Conservation (phyloP, 2,329 filamentous ascomycete species). For the Aspergillus sp. region DNA sequence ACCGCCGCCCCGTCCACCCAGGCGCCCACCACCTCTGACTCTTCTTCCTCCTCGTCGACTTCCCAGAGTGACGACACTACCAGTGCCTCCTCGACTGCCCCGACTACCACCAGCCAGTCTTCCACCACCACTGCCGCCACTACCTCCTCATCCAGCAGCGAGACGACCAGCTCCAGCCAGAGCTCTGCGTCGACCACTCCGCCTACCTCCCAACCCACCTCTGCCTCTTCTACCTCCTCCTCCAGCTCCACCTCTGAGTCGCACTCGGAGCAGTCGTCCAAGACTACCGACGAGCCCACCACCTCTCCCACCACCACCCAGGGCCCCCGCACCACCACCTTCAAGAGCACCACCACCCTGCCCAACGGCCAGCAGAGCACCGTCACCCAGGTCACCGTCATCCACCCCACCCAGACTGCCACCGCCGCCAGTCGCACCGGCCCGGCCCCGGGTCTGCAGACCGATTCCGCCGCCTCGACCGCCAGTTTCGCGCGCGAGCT, state of each 20-base stretch:
- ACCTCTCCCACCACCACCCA: slow-evolving; percentile 6
- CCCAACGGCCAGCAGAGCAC: slow-evolving; percentile 42
- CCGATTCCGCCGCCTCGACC: slow-evolving; percentile 30
- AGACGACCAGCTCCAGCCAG: no score
- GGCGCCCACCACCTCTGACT: not conserved
- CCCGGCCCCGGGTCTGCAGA: slow-evolving; percentile 39
- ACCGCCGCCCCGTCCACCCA: slow-evolving; percentile 1
- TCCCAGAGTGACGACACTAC: not conserved
- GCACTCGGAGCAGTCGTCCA: slow-evolving; percentile 6
- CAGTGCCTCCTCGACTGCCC: not conserved
- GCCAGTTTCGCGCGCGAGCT: slow-evolving; percentile 33
- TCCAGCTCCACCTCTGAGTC: not conserved
- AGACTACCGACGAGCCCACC: slow-evolving; percentile 3
- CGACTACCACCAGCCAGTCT: slow-evolving; percentile 9
- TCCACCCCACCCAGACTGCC: slow-evolving; percentile 34
- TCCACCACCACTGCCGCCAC: slow-evolving; percentile 15
- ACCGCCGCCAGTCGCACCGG: slow-evolving; percentile 22
- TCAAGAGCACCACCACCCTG: slow-evolving; percentile 40
- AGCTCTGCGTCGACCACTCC: no score
- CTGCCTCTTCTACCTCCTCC: no score
- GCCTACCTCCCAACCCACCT: no score
- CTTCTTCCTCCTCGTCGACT: not conserved
- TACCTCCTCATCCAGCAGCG: slow-evolving; percentile 12
- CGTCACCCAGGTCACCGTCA: slow-evolving; percentile 45
- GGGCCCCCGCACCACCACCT: slow-evolving; percentile 36